Base-by-base conservation (phyloP, 805 yeast genomes). In the Teunomyces funiuensis region DNA sequence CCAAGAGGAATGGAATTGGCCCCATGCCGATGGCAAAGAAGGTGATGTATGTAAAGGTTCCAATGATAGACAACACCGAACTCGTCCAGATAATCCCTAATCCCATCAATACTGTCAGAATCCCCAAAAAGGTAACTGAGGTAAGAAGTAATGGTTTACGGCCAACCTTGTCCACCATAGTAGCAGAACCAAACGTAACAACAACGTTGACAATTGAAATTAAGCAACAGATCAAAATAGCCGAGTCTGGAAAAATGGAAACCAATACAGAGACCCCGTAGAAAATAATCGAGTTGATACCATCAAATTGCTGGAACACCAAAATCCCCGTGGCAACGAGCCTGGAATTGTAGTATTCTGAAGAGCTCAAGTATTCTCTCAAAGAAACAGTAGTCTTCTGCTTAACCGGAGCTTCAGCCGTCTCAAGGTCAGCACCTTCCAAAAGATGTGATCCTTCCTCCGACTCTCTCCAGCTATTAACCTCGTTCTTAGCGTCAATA, bases 11-110 rank as follows among this genome's bases (percentile, higher is more conserved):
- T 30, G 99, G 99, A 41, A 93, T 89, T 5, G 99, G 99, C 0
- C 99, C 99, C 46, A 89, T 61, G 0, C 99, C 99, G 25, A 85
- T 67, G 0, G 97, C 98, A 69, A 91, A 93, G 19, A 88, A 77
- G 0, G 85, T 80, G 37, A 91, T 89, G 58, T 88, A 90, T 1
- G 75, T 56, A 40, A 88, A 77, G 0, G 89, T 83, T 8, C 89
- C 81, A 1, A 75, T 37, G 1, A 85, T 80, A 1, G 90, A 74
- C 10, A 83, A 45, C 0, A 63, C 23, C 0, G 85, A 69, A 37
- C 65, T 65, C 2, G 69, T 60, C 13, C 59, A 46, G 14, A 78
- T 55, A 28, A 91, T 83, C 2, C 95, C 91, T 16, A 77, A 31
- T 1, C 88, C 83, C 57, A 91, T 77, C 3, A 81, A 50, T 0